Evolutionary conservation across 257 asterid species (phyloP).

Genomic region (Handroanthus guayacan): DNA sequence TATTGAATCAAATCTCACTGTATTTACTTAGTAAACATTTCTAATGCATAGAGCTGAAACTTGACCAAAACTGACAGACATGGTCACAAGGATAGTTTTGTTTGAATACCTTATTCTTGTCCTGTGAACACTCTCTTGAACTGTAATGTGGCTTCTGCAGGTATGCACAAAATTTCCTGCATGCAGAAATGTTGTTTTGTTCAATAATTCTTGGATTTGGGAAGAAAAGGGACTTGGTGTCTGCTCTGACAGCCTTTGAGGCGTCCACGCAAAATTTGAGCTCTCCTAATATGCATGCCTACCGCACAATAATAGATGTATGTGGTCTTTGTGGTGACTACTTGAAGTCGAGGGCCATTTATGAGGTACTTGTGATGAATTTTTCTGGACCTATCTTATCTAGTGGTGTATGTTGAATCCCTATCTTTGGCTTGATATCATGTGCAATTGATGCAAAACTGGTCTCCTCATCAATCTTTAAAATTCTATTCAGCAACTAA

Average conservation of each 20-base stretch:
- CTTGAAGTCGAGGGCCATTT: conserved; percentile 81
- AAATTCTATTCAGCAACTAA: not conserved
- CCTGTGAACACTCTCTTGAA: conserved; percentile 29
- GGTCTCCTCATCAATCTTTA: not conserved
- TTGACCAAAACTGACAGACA: not conserved
- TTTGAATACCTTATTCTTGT: not conserved
- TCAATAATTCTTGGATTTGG: conserved; percentile 82
- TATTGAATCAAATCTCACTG: not conserved
- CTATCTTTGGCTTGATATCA: conserved; percentile 7
- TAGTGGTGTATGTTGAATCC: conserved; percentile 3
- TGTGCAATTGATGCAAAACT: conserved; percentile 19
- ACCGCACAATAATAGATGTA: conserved; percentile 88
- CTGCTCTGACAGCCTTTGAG: conserved; percentile 80
- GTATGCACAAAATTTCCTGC: conserved; percentile 68
- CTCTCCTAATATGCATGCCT: conserved; percentile 75
- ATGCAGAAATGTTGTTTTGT: conserved; percentile 63
- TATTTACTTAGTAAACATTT: not conserved
- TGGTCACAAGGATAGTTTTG: conserved; percentile 9
- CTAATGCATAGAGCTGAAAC: not conserved
- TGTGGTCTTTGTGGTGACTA: conserved; percentile 94
- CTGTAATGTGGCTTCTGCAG: conserved; percentile 49
- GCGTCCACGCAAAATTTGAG: conserved; percentile 58
- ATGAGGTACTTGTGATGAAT: conserved; percentile 61
- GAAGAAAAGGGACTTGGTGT: conserved; percentile 73
- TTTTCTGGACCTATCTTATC: conserved; percentile 16